Percentiles rank a stretch among this genome's conserved stretches.
Conservation (phyloP, 2,329 filamentous ascomycete species). For the Sporothrix curviconia region DNA sequence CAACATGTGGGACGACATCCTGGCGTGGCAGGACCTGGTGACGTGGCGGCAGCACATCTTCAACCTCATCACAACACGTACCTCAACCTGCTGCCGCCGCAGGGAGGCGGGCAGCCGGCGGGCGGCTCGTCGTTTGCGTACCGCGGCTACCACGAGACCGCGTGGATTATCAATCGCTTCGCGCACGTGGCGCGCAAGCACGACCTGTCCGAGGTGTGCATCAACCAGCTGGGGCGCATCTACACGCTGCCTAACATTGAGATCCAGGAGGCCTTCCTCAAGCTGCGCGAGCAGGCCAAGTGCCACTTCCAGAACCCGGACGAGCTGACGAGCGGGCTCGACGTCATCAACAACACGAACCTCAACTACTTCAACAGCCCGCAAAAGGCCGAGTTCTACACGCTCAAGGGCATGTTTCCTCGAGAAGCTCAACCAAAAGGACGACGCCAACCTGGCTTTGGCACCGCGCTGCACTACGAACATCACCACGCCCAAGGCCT, state of each 20-base stretch:
- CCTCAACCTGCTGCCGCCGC: conserved; percentile 71
- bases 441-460: conserved; percentile 93
- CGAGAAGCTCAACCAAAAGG: conserved; percentile 83
- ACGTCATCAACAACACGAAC: conserved; percentile 99
- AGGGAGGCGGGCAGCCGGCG: conserved; percentile 60
- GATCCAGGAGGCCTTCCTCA: conserved; percentile 98
- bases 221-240: conserved; percentile 92
- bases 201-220: conserved; percentile 92
- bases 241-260: conserved; percentile 99
- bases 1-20: conserved; percentile 99
- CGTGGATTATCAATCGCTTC: conserved; percentile 99
- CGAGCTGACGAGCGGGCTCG: conserved; percentile 84
- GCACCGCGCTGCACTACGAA: conserved; percentile 94
- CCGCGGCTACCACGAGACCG: conserved; percentile 94
- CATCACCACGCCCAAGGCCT: conserved; percentile 89
- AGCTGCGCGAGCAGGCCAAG: conserved; percentile 95
- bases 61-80: conserved; percentile 90
- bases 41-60: conserved; percentile 99
- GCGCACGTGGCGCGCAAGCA: conserved; percentile 97
- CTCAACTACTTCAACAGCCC: conserved; percentile 94
- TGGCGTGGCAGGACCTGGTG: conserved; percentile 98
- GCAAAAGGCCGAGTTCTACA: conserved; percentile 99
- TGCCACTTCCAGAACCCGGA: conserved; percentile 96
- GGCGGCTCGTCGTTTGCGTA: conserved; percentile 93
- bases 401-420: conserved; percentile 98